Evolutionary conservation across 2,329 filamentous ascomycete species (phyloP).

Genomic region (Trichoderma semiorbis): DNA sequence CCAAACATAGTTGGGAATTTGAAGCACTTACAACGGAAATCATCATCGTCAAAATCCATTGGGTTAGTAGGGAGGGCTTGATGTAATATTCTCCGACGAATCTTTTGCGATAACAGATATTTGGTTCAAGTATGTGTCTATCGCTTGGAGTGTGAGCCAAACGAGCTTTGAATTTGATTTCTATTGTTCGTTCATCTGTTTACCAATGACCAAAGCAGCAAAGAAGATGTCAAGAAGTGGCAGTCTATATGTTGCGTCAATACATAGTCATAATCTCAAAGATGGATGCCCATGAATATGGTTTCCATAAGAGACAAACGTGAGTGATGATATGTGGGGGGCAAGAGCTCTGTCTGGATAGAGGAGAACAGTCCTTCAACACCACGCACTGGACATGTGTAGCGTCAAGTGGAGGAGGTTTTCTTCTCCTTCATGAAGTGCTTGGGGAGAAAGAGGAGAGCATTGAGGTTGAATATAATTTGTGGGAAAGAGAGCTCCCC

Average conservation of each 20-base stretch:
- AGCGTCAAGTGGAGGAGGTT: neutral
- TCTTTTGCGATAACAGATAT: neutral
- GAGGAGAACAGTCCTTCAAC: neutral
- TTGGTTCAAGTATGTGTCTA: neutral
- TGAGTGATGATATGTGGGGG: neutral
- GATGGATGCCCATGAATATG: neutral
- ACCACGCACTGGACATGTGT: neutral
- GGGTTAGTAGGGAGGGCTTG: neutral
- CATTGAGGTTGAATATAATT: neutral
- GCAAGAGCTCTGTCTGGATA: neutral
- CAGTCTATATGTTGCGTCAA: neutral
- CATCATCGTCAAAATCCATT: constrained; percentile 4
- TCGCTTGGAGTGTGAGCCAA: neutral
- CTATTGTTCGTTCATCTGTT: neutral
- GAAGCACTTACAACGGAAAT: neutral
- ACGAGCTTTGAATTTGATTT: neutral
- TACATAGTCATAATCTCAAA: neutral
- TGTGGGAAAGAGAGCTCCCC: neutral
- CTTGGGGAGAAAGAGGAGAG: neutral
- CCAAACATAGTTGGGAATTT: neutral
- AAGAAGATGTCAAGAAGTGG: neutral
- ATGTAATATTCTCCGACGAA: neutral
- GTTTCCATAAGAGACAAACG: neutral
- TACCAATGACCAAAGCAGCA: neutral
- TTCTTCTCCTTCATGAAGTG: neutral